Conservation (phyloP, 1,284 basidiomycete genomes). For the Ganoderma leucocontextum region DNA sequence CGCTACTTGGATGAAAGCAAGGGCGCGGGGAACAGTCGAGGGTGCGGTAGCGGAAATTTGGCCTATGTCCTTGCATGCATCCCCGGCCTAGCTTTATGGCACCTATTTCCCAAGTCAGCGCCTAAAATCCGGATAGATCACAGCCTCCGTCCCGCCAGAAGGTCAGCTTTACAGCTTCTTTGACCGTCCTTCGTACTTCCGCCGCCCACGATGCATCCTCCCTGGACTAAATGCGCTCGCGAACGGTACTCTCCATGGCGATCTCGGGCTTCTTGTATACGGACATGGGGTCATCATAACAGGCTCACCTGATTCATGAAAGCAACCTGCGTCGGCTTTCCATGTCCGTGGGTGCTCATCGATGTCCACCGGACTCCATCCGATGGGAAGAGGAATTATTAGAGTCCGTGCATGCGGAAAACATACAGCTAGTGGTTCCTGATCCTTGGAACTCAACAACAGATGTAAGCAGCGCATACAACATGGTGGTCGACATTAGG, state of each 20-base stretch:
- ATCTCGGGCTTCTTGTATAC: background rate
- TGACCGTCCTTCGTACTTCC: background rate
- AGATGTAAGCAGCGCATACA: conserved; percentile 2
- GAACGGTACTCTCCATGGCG: background rate
- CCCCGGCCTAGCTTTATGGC: too few relatives aligned
- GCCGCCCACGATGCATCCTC: background rate
- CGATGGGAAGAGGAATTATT: background rate
- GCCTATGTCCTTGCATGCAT: background rate
- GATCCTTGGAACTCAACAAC: background rate
- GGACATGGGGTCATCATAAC: background rate
- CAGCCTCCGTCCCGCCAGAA: background rate
- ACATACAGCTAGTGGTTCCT: background rate
- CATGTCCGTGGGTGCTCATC: background rate
- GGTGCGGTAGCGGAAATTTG: too few relatives aligned
- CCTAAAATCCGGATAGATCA: conserved; percentile 2
- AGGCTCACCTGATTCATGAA: background rate
- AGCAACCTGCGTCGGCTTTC: background rate
- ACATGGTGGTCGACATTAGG: background rate
- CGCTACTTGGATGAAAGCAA: background rate
- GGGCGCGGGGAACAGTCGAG: too few relatives aligned
- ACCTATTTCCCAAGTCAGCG: background rate
- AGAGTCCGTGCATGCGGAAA: background rate
- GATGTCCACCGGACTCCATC: background rate
- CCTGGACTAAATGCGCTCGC: background rate
- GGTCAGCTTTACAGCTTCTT: conserved; percentile 4